Conservation (phyloP, 2,329 filamentous ascomycete species). For the Trichophyton benhamiae region DNA sequence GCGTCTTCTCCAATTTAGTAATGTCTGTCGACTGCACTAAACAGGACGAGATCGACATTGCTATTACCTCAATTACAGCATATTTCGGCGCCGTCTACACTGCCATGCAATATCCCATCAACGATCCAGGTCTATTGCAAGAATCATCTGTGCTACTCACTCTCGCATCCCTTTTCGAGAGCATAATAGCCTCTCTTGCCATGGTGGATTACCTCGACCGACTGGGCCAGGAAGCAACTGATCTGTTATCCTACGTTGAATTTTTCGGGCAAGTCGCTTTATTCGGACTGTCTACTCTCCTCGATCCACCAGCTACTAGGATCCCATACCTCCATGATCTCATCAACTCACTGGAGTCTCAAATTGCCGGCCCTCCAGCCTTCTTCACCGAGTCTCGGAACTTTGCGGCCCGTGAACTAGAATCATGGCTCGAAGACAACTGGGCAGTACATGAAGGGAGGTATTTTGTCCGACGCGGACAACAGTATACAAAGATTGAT, state of each 20-base stretch:
- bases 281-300: conserved; percentile 23
- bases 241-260: conserved; percentile 23
- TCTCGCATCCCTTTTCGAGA: conserved; percentile 29
- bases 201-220: conserved; percentile 38
- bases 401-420: conserved; percentile 32
- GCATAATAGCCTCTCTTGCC: conserved; percentile 30
- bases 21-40: conserved; percentile 36
- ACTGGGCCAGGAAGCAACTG: conserved; percentile 16
- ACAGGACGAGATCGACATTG: conserved; percentile 25
- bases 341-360: conserved; percentile 7
- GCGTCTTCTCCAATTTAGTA: conserved; percentile 34
- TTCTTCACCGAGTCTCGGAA: conserved; percentile 19
- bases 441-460: conserved; percentile 36
- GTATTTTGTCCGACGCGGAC: conserved; percentile 38
- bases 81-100: conserved; percentile 29
- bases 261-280: conserved; percentile 31
- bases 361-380: conserved; percentile 6
- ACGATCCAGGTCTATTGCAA: conserved; percentile 24
- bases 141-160: conserved; percentile 30
- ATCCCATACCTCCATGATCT: conserved; percentile 8
- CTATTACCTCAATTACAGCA: conserved; percentile 26
- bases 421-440: conserved; percentile 31
- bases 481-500: conserved; percentile 33
- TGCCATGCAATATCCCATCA: conserved; percentile 27
- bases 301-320: conserved; percentile 13